phyloP scores from a whole-genome alignment of 2,329 filamentous ascomycete genomes.

The Colletotrichum sp. region DNA sequence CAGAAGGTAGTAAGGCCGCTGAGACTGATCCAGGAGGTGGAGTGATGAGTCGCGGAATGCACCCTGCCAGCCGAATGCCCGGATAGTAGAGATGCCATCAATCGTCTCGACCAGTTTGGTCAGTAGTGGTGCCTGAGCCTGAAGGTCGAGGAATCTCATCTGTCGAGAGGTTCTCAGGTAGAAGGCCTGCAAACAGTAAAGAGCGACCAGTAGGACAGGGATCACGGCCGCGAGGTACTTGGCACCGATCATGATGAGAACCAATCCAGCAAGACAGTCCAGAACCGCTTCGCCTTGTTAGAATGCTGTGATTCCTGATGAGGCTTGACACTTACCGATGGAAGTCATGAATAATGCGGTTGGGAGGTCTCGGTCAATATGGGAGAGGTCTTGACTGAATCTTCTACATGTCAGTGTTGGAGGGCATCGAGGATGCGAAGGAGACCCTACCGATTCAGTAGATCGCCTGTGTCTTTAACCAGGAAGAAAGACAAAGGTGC shows the following conservation, averaged over 20 bases:
- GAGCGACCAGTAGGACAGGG: constrained; percentile 36
- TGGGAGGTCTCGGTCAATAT: constrained; percentile 28
- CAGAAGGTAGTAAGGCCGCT: constrained; percentile 43
- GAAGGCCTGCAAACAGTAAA: constrained; percentile 30
- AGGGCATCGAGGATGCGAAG: background rate
- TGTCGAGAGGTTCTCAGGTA: constrained; percentile 60
- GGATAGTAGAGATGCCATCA: constrained; percentile 31
- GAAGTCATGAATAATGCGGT: constrained; percentile 1
- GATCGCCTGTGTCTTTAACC: constrained; percentile 23
- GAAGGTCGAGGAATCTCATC: constrained; percentile 59
- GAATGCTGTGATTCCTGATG: accelerated
- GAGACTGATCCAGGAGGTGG: constrained; percentile 23
- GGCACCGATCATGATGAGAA: constrained; percentile 49
- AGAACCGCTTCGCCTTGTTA: background rate
- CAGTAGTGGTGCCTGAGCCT: constrained; percentile 54
- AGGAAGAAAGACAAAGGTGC: constrained; percentile 24
- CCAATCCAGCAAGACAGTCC: background rate
- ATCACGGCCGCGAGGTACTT: constrained; percentile 50
- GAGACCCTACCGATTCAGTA: constrained; percentile 21
- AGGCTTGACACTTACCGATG: background rate
- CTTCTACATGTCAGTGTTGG: background rate
- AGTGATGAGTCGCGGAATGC: background rate
- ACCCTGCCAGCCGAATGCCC: constrained; percentile 29
- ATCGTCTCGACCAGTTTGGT: constrained; percentile 44
- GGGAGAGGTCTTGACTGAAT: constrained; percentile 31